Evolutionary conservation across 2,329 filamentous ascomycete species (phyloP).

Genomic region (Pseudogymnoascus sp.): DNA sequence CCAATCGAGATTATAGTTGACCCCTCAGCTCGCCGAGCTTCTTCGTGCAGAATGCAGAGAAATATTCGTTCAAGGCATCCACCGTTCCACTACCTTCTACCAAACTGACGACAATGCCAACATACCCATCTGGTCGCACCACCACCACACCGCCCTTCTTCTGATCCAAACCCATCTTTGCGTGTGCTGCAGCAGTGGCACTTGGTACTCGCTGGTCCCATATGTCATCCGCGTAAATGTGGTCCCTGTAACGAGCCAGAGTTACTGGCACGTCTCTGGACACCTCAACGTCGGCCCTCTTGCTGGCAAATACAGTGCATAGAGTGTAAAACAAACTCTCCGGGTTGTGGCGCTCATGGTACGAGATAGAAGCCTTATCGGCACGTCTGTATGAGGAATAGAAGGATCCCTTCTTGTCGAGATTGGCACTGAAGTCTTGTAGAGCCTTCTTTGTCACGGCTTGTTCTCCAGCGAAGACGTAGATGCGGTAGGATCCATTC

Average conservation of each 20-base stretch:
- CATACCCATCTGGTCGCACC: constrained; percentile 79
- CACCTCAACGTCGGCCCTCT: constrained; percentile 64
- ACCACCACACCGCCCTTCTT: constrained; percentile 71
- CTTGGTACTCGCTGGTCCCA: constrained; percentile 62
- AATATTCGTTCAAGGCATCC: constrained; percentile 76
- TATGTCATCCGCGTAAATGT: constrained; percentile 79
- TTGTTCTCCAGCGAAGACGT: constrained; percentile 70
- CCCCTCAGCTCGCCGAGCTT: constrained; percentile 36
- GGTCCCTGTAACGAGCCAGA: constrained; percentile 67
- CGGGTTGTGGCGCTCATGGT: constrained; percentile 77
- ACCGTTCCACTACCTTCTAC: constrained; percentile 70
- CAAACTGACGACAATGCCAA: constrained; percentile 65
- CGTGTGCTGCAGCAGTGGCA: constrained; percentile 66
- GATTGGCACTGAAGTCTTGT: constrained; percentile 56
- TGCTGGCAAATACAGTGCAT: constrained; percentile 63
- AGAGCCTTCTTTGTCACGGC: constrained; percentile 53
- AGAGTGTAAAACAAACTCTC: constrained; percentile 76
- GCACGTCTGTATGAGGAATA: constrained; percentile 54
- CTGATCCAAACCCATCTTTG: constrained; percentile 73
- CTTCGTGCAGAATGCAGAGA: constrained; percentile 62
- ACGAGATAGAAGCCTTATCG: constrained; percentile 54
- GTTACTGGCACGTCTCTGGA: constrained; percentile 58
- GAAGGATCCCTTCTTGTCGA: constrained; percentile 62
- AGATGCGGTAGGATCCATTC: constrained; percentile 81
- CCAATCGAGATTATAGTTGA: constrained; percentile 30